phyloP scores from a whole-genome alignment of 176 grass and related monocot genomes.

The Miscanthus lutarioriparius region DNA sequence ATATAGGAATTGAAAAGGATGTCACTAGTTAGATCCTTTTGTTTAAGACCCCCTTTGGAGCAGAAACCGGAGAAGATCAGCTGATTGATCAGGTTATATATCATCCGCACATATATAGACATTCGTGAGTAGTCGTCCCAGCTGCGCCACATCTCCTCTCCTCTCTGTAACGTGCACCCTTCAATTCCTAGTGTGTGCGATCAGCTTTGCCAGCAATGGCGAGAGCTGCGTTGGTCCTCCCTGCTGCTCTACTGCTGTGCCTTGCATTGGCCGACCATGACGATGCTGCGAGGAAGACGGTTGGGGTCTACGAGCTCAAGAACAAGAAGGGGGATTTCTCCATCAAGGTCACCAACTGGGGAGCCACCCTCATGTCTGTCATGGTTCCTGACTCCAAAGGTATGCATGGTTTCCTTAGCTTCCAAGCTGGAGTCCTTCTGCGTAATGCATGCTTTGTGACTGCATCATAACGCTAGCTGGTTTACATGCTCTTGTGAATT shows the following conservation, averaged over 20 bases:
- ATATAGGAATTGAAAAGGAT: neutral
- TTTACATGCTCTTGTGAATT: neutral
- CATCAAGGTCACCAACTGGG: slow-evolving; percentile 78
- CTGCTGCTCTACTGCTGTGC: slow-evolving; percentile 25
- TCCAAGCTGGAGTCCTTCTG: neutral
- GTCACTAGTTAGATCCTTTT: neutral
- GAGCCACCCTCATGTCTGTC: slow-evolving; percentile 73
- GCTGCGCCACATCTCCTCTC: neutral
- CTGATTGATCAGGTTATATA: neutral
- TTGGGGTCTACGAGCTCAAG: slow-evolving; percentile 72
- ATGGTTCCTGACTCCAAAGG: slow-evolving; percentile 55
- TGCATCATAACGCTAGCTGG: neutral
- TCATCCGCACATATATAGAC: no score
- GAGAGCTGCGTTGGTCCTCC: slow-evolving; percentile 32
- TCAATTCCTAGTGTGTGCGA: neutral
- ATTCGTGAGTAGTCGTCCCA: neutral
- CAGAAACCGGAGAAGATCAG: neutral
- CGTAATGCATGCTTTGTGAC: neutral
- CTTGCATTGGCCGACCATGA: slow-evolving; percentile 28
- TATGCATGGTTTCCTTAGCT: neutral
- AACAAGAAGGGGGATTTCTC: slow-evolving; percentile 73
- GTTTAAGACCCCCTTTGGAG: neutral
- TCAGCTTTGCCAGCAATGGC: slow-evolving; percentile 37
- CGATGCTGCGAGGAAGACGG: slow-evolving; percentile 44
- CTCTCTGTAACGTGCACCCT: no score